Percentiles rank a stretch among this genome's conserved stretches.
Conservation (phyloP, 768 basidiomycete genomes). For the Auricularia sp. region DNA sequence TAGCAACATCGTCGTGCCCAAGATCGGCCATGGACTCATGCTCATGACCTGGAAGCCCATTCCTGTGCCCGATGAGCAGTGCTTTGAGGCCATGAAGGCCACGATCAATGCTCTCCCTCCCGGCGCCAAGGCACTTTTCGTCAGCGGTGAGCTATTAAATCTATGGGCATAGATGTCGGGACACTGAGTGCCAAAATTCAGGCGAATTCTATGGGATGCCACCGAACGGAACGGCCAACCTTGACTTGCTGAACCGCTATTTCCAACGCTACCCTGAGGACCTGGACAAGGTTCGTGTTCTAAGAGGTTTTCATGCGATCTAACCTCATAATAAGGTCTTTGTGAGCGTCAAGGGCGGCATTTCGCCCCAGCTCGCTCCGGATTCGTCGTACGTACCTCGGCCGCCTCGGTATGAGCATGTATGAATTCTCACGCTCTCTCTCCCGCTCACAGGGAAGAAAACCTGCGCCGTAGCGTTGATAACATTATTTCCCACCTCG, state of each 20-base stretch:
- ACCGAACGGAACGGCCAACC: constrained; percentile 27
- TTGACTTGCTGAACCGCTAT: constrained; percentile 40
- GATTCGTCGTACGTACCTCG: constrained; percentile 5
- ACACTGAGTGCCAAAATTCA: constrained; percentile 8
- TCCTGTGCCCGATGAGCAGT: constrained; percentile 43
- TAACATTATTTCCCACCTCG: constrained; percentile 3
- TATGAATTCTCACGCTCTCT: neutral
- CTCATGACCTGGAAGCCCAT: constrained; percentile 28
- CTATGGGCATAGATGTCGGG: neutral
- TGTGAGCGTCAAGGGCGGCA: constrained; percentile 7
- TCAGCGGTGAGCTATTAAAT: constrained; percentile 29
- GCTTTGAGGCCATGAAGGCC: constrained; percentile 51
- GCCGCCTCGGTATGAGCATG: neutral
- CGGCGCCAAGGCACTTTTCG: constrained; percentile 39
- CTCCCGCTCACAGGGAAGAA: neutral
- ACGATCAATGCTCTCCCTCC: constrained; percentile 32
- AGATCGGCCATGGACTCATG: neutral
- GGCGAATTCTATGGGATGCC: constrained; percentile 51
- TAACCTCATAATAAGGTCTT: neutral
- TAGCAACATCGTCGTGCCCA: neutral
- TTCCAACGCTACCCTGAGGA: constrained; percentile 36
- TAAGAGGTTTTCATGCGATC: neutral
- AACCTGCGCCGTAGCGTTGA: constrained; percentile 5
- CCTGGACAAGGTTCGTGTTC: constrained; percentile 22
- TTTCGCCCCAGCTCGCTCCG: neutral